Conservation (phyloP, 495 filamentous ascomycete species). For the Talaromyces liani region DNA sequence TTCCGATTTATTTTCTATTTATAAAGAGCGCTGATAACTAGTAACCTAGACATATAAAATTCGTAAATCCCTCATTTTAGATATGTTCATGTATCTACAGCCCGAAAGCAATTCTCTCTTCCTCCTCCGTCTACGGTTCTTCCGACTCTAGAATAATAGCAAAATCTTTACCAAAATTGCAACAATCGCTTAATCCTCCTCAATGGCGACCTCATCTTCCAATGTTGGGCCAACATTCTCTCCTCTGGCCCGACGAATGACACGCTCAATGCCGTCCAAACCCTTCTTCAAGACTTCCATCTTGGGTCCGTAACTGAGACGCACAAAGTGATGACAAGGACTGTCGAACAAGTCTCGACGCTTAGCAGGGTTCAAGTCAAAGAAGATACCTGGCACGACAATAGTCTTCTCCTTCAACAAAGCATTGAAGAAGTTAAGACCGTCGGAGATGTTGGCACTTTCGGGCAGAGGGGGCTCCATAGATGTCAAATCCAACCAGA, state of each 20-base stretch:
- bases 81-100: background rate
- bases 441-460: constrained; percentile 69
- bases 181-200: constrained; percentile 14
- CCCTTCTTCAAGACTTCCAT: constrained; percentile 83
- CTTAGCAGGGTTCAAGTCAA: constrained; percentile 81
- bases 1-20: background rate
- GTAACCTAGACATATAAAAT: background rate
- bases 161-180: background rate
- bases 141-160: background rate
- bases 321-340: constrained; percentile 92
- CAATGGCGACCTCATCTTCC: constrained; percentile 36
- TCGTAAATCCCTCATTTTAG: background rate
- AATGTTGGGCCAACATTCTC: constrained; percentile 20
- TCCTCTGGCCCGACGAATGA: constrained; percentile 41
- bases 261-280: constrained; percentile 81
- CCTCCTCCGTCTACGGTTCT: background rate
- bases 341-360: constrained; percentile 87
- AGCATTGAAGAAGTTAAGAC: constrained; percentile 93
- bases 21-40: background rate
- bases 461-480: constrained; percentile 31
- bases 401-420: constrained; percentile 90
- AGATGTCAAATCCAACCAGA: constrained; percentile 63
- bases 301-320: constrained; percentile 82
- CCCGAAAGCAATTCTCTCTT: background rate
- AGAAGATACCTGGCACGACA: constrained; percentile 84